Evolutionary conservation across 345 rosid genomes (phyloP).

Genomic region (Syzygium oleosum): DNA sequence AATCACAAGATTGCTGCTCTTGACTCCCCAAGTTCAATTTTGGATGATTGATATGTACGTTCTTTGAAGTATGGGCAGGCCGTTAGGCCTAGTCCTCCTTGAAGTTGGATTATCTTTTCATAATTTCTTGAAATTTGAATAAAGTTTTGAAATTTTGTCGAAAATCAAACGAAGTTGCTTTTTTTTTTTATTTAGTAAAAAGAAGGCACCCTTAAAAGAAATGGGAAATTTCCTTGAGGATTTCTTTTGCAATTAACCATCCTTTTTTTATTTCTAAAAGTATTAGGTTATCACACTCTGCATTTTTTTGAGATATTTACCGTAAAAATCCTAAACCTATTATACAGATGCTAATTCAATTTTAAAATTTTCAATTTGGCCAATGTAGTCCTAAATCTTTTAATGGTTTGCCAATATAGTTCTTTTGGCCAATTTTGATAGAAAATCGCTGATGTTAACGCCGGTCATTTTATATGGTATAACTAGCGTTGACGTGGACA

Average conservation of each 20-base stretch:
- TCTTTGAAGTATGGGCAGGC: background rate
- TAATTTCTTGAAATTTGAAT: background rate
- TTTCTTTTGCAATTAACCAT: background rate
- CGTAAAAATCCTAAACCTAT: background rate
- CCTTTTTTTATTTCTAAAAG: background rate
- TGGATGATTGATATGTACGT: background rate
- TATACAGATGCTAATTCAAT: background rate
- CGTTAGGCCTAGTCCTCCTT: background rate
- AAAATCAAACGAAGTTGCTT: background rate
- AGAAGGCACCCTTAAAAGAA: background rate
- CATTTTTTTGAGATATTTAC: background rate
- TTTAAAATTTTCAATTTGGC: background rate
- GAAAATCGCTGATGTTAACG: fast-evolving
- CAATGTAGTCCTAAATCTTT: background rate
- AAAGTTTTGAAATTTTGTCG: background rate
- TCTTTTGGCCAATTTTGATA: background rate
- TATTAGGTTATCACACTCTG: background rate
- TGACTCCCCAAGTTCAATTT: background rate
- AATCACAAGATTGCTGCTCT: background rate
- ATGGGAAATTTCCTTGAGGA: background rate
- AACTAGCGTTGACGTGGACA: fast-evolving
- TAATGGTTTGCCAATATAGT: background rate
- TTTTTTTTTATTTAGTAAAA: background rate
- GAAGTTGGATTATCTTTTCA: background rate
- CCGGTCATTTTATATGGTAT: fast-evolving